These are phyloP conservation scores for Mycena amicta DNA, from an alignment of 768 basidiomycete species.

Conservation along the genomic window DNA sequence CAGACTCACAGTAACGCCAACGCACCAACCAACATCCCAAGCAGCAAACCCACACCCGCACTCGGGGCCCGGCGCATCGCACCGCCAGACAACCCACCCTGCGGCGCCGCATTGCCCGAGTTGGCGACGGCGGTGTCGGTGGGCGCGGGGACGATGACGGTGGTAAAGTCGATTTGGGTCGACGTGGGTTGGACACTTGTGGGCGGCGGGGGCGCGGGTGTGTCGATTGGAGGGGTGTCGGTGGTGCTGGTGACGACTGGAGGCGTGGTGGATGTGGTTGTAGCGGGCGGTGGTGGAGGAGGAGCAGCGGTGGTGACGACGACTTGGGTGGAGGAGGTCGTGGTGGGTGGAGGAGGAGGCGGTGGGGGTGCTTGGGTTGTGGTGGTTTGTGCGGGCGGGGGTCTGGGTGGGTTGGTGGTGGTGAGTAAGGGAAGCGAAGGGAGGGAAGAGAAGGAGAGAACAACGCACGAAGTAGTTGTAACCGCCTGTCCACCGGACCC, in stretches of 20 bases:
- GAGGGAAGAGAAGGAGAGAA: not conserved
- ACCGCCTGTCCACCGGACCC: not conserved
- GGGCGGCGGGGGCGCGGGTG: not conserved
- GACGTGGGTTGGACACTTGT: not conserved
- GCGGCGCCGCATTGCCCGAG: too few species aligned
- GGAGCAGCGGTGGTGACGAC: not conserved
- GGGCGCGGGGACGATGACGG: not conserved
- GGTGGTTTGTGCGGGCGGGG: not conserved
- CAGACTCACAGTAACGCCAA: too few species aligned
- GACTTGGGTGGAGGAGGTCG: slow-evolving; percentile 6
- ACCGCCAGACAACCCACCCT: not conserved
- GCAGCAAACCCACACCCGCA: too few species aligned
- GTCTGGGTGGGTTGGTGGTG: not conserved
- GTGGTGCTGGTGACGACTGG: not conserved
- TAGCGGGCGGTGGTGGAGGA: too few species aligned
- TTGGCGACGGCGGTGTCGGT: not conserved
- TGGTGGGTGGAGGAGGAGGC: too few species aligned
- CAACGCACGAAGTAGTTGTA: slow-evolving; percentile 1
- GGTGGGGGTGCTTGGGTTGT: too few species aligned
- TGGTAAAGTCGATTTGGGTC: not conserved
- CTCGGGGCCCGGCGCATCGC: too few species aligned
- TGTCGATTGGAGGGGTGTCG: not conserved
- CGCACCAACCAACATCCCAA: too few species aligned
- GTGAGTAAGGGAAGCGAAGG: not conserved
- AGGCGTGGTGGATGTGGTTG: slow-evolving; percentile 2